These are phyloP conservation scores for Penicillium cataractarum DNA, from an alignment of 495 filamentous ascomycete species.

Conservation along the genomic window DNA sequence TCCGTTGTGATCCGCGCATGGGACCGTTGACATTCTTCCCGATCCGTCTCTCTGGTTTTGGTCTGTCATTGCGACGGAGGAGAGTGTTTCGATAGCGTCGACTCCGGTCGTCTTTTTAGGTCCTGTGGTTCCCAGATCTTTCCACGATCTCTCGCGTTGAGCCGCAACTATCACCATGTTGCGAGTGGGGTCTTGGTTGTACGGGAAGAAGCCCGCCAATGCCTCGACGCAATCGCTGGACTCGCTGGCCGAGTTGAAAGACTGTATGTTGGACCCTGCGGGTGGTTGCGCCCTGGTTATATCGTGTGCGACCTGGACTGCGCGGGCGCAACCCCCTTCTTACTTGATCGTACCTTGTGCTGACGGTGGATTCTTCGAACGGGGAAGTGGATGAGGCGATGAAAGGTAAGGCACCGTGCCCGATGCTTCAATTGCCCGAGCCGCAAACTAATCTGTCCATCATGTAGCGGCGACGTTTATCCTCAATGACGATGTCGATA, in stretches of 20 bases:
- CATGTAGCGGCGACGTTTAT: conserved; percentile 63
- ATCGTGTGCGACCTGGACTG: neutral
- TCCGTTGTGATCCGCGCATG: conserved; percentile 25
- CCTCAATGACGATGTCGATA: conserved; percentile 92
- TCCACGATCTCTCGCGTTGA: neutral
- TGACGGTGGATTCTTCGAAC: conserved; percentile 18
- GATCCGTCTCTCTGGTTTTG: conserved; percentile 30
- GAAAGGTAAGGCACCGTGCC: conserved; percentile 47
- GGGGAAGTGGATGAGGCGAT: conserved; percentile 65
- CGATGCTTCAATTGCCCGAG: neutral
- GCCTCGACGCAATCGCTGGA: conserved; percentile 61
- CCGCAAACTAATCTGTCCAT: neutral
- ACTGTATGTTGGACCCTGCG: conserved; percentile 50
- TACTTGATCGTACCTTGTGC: conserved; percentile 13
- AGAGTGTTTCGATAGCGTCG: neutral
- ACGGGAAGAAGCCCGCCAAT: conserved; percentile 54
- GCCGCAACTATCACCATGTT: conserved; percentile 36
- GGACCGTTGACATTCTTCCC: conserved; percentile 38
- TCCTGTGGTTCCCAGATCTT: neutral
- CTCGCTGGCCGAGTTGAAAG: conserved; percentile 59
- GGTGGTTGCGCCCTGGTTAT: neutral
- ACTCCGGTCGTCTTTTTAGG: neutral
- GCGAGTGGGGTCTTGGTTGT: conserved; percentile 59
- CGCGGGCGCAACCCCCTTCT: conserved; percentile 4
- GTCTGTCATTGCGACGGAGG: neutral